phyloP scores from a whole-genome alignment of 1,284 basidiomycete genomes.

The Fomitopsis betulina region DNA sequence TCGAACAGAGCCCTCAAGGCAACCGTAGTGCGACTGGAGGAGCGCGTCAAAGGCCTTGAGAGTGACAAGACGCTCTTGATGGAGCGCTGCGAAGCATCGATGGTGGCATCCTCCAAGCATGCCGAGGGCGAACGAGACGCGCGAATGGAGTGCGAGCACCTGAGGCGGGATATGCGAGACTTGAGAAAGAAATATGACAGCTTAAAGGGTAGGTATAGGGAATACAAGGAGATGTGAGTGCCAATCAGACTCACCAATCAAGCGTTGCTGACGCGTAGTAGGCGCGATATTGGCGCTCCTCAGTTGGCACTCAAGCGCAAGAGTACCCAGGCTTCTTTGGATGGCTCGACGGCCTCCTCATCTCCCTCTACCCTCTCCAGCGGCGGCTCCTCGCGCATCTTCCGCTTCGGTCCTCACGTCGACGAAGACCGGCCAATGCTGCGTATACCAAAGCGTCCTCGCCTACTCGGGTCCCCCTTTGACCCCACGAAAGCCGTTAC shows the following conservation, averaged over 20 bases:
- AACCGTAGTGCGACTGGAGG: slow-evolving; percentile 30
- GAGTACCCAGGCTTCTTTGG: slow-evolving; percentile 20
- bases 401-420: neutral
- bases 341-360: slow-evolving; percentile 6
- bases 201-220: slow-evolving; percentile 23
- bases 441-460: slow-evolving; percentile 27
- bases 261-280: neutral
- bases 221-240: slow-evolving; percentile 20
- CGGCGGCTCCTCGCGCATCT: neutral
- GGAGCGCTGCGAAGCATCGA: slow-evolving; percentile 34
- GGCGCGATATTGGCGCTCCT: neutral
- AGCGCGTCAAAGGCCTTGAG: slow-evolving; percentile 29
- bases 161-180: slow-evolving; percentile 23
- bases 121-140: slow-evolving; percentile 32
- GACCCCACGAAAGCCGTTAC: slow-evolving; percentile 11
- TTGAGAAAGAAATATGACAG: slow-evolving; percentile 28
- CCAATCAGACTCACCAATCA: neutral
- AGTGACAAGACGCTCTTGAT: slow-evolving; percentile 38
- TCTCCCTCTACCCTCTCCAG: neutral
- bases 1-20: slow-evolving; percentile 20
- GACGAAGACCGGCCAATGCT: slow-evolving; percentile 11
- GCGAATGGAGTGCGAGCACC: slow-evolving; percentile 22
- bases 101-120: slow-evolving; percentile 26
- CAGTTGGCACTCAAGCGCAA: slow-evolving; percentile 18
- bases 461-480: slow-evolving; percentile 22